Conservation (phyloP, 805 yeast genomes). For the Lipomyces mesembrius region DNA sequence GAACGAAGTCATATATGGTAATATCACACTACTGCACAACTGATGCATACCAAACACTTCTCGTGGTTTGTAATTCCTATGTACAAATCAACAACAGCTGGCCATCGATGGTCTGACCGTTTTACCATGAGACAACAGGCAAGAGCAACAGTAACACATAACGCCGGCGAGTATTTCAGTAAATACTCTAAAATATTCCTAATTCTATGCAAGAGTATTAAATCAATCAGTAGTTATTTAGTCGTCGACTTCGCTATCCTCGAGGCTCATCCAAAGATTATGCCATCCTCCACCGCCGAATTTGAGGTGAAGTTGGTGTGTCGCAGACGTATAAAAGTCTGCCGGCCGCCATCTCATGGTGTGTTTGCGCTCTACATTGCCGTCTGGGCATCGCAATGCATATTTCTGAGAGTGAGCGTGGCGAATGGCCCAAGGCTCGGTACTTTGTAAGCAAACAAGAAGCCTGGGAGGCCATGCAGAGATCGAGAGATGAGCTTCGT, state of each 20-base stretch:
- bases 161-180: not conserved
- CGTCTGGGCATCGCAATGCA: no score
- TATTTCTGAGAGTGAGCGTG: no score
- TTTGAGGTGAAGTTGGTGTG: slow-evolving; percentile 43
- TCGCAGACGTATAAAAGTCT: no score
- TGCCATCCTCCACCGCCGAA: slow-evolving; percentile 67
- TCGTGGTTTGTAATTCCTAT: not conserved
- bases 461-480: no score
- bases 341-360: no score
- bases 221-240: slow-evolving; percentile 34
- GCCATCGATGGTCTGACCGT: not conserved
- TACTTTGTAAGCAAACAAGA: no score
- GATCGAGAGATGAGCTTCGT: no score
- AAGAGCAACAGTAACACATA: not conserved
- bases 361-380: no score
- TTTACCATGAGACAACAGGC: not conserved
- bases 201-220: slow-evolving; percentile 1
- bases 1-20: slow-evolving; percentile 3
- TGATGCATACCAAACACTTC: no score
- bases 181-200: not conserved
- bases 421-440: no score
- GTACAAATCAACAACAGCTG: not conserved
- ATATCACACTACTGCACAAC: slow-evolving; percentile 4
- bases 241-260: slow-evolving; percentile 53
- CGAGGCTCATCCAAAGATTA: slow-evolving; percentile 50